Percentiles rank a stretch among this genome's conserved stretches.
phyloP scores from a whole-genome alignment of 192 early-diverging fungal species.

The Entophlyctis luteolus region DNA sequence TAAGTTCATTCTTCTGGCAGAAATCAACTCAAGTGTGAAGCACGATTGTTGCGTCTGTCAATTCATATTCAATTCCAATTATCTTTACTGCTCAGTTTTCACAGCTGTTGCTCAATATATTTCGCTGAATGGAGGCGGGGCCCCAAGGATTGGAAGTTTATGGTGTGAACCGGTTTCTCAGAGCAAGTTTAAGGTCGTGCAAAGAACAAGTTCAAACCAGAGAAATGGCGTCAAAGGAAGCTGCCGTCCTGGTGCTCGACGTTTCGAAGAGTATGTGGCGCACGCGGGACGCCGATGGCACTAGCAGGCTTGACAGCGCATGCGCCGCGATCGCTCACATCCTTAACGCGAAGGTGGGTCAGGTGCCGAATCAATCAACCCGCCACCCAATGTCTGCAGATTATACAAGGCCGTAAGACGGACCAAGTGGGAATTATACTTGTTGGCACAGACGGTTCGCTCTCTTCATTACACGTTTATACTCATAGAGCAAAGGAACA shows the following conservation, averaged over 20 bases:
- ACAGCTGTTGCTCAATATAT: too few species aligned
- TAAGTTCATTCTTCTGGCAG: too few species aligned
- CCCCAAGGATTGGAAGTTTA: too few species aligned
- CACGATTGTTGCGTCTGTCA: too few species aligned
- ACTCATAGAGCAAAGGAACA: background rate
- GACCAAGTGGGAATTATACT: slow-evolving; percentile 59
- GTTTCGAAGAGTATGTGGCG: slow-evolving; percentile 44
- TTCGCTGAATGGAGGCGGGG: too few species aligned
- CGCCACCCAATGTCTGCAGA: slow-evolving; percentile 33
- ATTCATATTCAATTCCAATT: too few species aligned
- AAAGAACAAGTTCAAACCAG: background rate
- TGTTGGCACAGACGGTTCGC: slow-evolving; percentile 53
- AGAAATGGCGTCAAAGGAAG: slow-evolving; percentile 47
- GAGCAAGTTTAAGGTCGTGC: too few species aligned
- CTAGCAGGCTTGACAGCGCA: slow-evolving; percentile 26
- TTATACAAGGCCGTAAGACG: slow-evolving; percentile 61
- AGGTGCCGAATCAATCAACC: background rate
- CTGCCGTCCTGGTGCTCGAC: slow-evolving; percentile 51
- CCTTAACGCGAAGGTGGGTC: slow-evolving; percentile 37
- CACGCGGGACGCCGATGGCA: slow-evolving; percentile 24
- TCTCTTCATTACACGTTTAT: background rate
- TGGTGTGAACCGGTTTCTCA: too few species aligned
- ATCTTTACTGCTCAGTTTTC: too few species aligned
- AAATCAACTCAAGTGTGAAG: too few species aligned
- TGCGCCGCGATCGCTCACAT: slow-evolving; percentile 27